phyloP scores from a whole-genome alignment of 2,329 filamentous ascomycete genomes.

The Fusarium nanum region DNA sequence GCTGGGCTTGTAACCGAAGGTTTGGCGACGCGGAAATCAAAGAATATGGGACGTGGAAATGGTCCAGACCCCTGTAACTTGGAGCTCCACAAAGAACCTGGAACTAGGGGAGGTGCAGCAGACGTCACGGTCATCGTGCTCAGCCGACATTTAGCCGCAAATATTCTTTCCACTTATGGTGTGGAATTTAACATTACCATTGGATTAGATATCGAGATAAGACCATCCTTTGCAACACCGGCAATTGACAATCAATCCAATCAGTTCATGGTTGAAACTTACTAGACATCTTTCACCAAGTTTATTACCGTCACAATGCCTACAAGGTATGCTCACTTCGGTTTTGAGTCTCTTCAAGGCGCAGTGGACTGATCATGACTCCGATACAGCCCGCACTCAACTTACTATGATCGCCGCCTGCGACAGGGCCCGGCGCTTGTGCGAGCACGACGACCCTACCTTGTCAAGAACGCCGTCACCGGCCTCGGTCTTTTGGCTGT shows the following conservation, averaged over 20 bases:
- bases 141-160: constrained; percentile 45
- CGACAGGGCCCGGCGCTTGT: constrained; percentile 89
- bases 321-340: constrained; percentile 34
- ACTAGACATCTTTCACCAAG: not conserved
- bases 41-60: constrained; percentile 41
- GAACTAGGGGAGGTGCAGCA: constrained; percentile 34
- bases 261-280: not conserved
- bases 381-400: constrained; percentile 62
- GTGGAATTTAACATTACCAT: constrained; percentile 22
- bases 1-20: constrained; percentile 32
- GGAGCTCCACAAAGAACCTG: constrained; percentile 35
- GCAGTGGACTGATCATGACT: constrained; percentile 40
- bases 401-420: constrained; percentile 92
- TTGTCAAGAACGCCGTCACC: constrained; percentile 88
- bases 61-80: constrained; percentile 39
- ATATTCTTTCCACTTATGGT: constrained; percentile 39
- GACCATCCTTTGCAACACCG: constrained; percentile 11
- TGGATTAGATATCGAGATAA: constrained; percentile 18
- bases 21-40: constrained; percentile 45
- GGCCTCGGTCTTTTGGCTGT: constrained; percentile 81
- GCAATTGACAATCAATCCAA: constrained; percentile 15
- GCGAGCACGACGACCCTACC: constrained; percentile 89
- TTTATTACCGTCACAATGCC: constrained; percentile 32
- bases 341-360: not conserved
- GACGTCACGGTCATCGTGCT: constrained; percentile 33